A percentile compares a stretch with the other conserved stretches of the same genome.
Evolutionary conservation across 1,284 basidiomycete genomes (phyloP).

Genomic region (Apiotrichum sp.): DNA sequence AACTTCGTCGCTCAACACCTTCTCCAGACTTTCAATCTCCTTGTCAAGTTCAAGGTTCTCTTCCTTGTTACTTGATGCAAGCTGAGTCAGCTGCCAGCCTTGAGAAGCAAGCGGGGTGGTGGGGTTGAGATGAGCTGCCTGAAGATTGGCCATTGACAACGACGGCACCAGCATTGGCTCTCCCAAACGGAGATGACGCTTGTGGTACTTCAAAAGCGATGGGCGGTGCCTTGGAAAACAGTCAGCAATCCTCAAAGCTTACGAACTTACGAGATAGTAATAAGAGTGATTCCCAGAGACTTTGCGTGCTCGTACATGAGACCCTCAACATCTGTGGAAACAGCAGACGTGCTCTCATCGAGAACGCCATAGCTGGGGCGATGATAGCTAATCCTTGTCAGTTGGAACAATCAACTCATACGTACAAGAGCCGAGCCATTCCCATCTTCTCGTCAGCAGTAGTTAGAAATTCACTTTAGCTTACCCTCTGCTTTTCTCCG

Average conservation of each 20-base stretch:
- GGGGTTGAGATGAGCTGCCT: slow-evolving; percentile 26
- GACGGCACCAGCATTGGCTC: slow-evolving; percentile 27
- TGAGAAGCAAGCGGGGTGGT: slow-evolving; percentile 27
- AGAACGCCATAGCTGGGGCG: slow-evolving; percentile 45
- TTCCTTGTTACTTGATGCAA: slow-evolving; percentile 28
- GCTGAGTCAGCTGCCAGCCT: slow-evolving; percentile 42
- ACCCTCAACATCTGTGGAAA: slow-evolving; percentile 93
- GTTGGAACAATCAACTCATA: not conserved
- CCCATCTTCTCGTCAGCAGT: slow-evolving; percentile 56
- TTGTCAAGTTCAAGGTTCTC: slow-evolving; percentile 49
- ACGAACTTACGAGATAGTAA: slow-evolving; percentile 66
- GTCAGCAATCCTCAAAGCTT: slow-evolving; percentile 1
- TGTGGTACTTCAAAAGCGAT: slow-evolving; percentile 53
- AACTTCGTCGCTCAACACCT: slow-evolving; percentile 55
- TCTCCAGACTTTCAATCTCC: slow-evolving; percentile 41
- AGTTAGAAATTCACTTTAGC: slow-evolving; percentile 21
- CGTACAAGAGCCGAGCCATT: slow-evolving; percentile 45
- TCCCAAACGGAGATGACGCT: slow-evolving; percentile 48
- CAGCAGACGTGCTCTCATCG: slow-evolving; percentile 87
- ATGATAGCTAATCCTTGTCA: slow-evolving; percentile 28
- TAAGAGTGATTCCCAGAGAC: slow-evolving; percentile 82
- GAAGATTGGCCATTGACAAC: slow-evolving; percentile 15
- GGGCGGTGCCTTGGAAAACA: slow-evolving; percentile 46
- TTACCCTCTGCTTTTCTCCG: slow-evolving; percentile 85
- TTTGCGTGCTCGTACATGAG: slow-evolving; percentile 94